Percentiles rank a stretch among this genome's conserved stretches.
These are phyloP conservation scores for Emmonsia crescens DNA, from an alignment of 2,329 filamentous ascomycete genomes.

Conservation along the genomic window DNA sequence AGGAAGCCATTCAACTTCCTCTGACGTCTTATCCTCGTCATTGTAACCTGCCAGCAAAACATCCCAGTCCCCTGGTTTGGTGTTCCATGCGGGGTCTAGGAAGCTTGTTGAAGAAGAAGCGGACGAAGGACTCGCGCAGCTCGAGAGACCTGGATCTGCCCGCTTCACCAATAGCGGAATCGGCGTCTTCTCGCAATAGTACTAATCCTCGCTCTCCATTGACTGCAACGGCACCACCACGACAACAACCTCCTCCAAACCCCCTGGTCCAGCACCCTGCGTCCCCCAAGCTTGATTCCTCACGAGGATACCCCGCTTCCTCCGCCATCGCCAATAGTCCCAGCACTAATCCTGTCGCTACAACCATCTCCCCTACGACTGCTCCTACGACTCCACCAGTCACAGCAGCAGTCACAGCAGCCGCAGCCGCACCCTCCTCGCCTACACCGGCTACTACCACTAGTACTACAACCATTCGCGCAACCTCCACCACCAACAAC, in stretches of 20 bases:
- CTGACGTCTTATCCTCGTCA: background rate
- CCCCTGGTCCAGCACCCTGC: conserved; percentile 11
- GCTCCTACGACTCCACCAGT: background rate
- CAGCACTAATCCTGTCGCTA: background rate
- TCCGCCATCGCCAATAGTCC: background rate
- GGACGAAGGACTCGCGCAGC: conserved; percentile 71
- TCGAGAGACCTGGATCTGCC: conserved; percentile 26
- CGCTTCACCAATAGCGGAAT: conserved; percentile 15
- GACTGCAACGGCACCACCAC: conserved; percentile 6
- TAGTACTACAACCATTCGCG: background rate
- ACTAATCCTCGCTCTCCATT: conserved; percentile 11
- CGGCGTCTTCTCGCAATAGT: conserved; percentile 13
- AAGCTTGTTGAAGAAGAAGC: conserved; percentile 90
- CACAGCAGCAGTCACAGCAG: background rate
- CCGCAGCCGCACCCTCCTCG: background rate
- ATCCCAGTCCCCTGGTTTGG: conserved; percentile 3
- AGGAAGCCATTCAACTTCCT: background rate
- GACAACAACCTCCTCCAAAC: conserved; percentile 10
- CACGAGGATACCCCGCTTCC: background rate
- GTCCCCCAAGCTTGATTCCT: background rate
- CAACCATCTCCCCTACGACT: background rate
- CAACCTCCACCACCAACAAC: background rate
- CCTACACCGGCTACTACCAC: background rate
- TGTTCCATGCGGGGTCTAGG: conserved; percentile 78
- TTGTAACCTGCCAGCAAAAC: background rate